A percentile compares a stretch with the other conserved stretches of the same genome.
Evolutionary conservation across 2,329 filamentous ascomycete genomes (phyloP).

Genomic region (Epichloe aotearoae): DNA sequence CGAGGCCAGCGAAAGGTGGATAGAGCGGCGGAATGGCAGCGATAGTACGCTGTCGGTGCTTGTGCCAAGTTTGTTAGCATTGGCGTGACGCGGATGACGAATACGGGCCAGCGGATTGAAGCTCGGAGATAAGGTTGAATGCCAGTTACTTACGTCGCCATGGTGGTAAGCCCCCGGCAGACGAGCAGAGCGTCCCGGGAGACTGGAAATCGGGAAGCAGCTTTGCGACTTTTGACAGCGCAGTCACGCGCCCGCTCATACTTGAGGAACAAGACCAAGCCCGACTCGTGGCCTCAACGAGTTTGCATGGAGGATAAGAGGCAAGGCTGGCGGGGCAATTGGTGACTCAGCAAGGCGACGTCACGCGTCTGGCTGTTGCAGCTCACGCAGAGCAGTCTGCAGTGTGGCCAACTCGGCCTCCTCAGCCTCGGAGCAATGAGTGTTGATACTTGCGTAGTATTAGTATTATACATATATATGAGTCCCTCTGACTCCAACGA

Average conservation of each 20-base stretch:
- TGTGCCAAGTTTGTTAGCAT: slow-evolving; percentile 5
- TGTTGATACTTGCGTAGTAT: too few relatives aligned
- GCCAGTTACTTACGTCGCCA: slow-evolving; percentile 3
- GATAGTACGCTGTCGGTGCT: slow-evolving; percentile 49
- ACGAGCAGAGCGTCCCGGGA: neutral
- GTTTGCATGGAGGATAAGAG: neutral
- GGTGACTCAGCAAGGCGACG: neutral
- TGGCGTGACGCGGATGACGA: neutral
- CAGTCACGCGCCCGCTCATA: neutral
- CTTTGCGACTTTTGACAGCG: neutral
- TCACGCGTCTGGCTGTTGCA: neutral
- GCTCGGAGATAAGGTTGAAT: neutral
- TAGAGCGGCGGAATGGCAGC: slow-evolving; percentile 79
- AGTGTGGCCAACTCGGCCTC: too few relatives aligned
- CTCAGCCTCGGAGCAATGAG: too few relatives aligned
- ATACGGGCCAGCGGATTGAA: neutral
- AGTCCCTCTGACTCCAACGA: too few relatives aligned
- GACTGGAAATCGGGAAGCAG: neutral
- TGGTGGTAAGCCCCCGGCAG: neutral
- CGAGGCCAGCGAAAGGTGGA: slow-evolving; percentile 61
- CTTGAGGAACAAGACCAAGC: neutral
- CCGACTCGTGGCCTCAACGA: too few relatives aligned
- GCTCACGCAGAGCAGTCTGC: too few relatives aligned
- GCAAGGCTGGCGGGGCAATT: neutral
- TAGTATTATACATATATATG: too few relatives aligned